Conservation (phyloP, 306 rosid genomes). For the Mimosa pudica region DNA sequence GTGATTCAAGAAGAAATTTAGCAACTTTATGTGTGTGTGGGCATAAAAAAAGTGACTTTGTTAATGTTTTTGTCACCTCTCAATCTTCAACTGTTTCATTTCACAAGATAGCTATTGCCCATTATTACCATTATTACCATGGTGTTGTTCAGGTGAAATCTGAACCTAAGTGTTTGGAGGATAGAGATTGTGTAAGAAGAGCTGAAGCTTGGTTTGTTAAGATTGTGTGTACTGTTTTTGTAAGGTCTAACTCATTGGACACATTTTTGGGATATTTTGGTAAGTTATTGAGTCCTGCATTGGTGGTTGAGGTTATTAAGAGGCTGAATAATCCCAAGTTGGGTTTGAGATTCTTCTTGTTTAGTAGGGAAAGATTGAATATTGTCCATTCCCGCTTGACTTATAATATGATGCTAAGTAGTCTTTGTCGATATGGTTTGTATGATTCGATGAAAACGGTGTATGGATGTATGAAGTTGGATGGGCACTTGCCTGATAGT, state of each 20-base stretch:
- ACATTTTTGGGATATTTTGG: constrained; percentile 49
- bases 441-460: constrained; percentile 62
- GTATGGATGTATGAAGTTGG: constrained; percentile 70
- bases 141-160: constrained; percentile 45
- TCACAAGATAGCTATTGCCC: constrained; percentile 53
- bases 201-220: constrained; percentile 79
- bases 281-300: constrained; percentile 60
- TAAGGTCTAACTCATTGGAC: constrained; percentile 54
- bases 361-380: constrained; percentile 55
- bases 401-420: constrained; percentile 65
- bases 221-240: constrained; percentile 68
- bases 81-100: constrained; percentile 54
- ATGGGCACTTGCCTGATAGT: constrained; percentile 64
- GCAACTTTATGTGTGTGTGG: constrained; percentile 23
- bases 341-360: constrained; percentile 68
- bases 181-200: constrained; percentile 48
- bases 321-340: constrained; percentile 58
- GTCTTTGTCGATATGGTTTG: constrained; percentile 68
- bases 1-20: constrained; percentile 4
- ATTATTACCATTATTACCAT: constrained; percentile 20
- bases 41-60: constrained; percentile 35
- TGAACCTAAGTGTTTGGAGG: constrained; percentile 36
- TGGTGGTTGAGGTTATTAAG: constrained; percentile 67
- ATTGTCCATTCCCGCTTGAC: constrained; percentile 55
- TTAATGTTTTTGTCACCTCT: constrained; percentile 51